Evolutionary conservation across 495 filamentous ascomycete genomes (phyloP).

Genomic region (Daldinia vernicosa): DNA sequence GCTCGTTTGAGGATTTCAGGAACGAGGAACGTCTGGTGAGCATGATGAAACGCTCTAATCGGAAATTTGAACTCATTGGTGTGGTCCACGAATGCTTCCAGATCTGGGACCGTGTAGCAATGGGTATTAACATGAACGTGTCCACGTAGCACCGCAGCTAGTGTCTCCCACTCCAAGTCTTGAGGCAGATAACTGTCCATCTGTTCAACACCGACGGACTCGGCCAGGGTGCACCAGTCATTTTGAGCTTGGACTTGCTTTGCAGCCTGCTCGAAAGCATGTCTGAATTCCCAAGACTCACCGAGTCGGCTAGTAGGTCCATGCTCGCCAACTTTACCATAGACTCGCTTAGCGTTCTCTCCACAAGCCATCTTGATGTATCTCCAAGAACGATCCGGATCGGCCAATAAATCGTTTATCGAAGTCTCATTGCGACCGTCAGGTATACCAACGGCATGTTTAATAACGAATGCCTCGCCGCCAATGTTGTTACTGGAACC

Average conservation of each 20-base stretch:
- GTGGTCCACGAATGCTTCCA: slow-evolving; percentile 69
- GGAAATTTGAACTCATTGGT: slow-evolving; percentile 72
- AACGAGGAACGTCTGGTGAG: slow-evolving; percentile 67
- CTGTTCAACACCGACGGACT: slow-evolving; percentile 49
- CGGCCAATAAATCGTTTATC: slow-evolving; percentile 57
- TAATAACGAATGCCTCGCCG: slow-evolving; percentile 71
- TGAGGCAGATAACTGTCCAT: slow-evolving; percentile 59
- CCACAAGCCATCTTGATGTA: slow-evolving; percentile 80
- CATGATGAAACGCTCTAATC: slow-evolving; percentile 71
- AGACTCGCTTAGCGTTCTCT: slow-evolving; percentile 68
- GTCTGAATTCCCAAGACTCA: slow-evolving; percentile 70
- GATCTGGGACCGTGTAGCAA: slow-evolving; percentile 71
- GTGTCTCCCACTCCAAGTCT: slow-evolving; percentile 66
- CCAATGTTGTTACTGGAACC: slow-evolving; percentile 74
- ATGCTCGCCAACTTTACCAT: slow-evolving; percentile 53
- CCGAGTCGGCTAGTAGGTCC: slow-evolving; percentile 61
- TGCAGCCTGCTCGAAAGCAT: slow-evolving; percentile 67
- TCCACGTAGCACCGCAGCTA: slow-evolving; percentile 65
- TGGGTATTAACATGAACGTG: slow-evolving; percentile 71
- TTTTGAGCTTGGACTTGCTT: slow-evolving; percentile 62
- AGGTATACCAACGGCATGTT: slow-evolving; percentile 61
- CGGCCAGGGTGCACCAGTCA: slow-evolving; percentile 66
- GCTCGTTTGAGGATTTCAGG: slow-evolving; percentile 66
- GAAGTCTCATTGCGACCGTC: slow-evolving; percentile 63
- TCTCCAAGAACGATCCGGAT: slow-evolving; percentile 60